Evolutionary conservation across 2,329 filamentous ascomycete species (phyloP), one percentile per base, ranked within the genome.

Genomic region (Nothopassalora personata): DNA sequence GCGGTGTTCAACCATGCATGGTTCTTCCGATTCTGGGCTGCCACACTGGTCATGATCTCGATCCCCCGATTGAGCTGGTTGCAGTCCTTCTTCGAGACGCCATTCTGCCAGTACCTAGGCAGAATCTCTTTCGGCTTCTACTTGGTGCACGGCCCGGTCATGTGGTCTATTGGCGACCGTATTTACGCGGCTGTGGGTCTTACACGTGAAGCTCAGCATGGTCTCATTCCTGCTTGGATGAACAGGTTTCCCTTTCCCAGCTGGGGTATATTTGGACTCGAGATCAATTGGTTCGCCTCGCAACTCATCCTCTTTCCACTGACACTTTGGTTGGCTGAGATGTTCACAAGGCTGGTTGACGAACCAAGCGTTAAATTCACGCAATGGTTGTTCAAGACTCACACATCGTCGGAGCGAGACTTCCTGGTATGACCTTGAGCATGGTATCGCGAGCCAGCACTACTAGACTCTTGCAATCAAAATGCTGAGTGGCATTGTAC

Each of bases 101-200:
- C 74, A 13, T 80, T 85, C 64, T 82, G 80, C 64, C 84, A 86
- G 66, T 86, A 85, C 60, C 76, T 88, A 3, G 85, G 85, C 0
- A 79, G 80, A 47, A 77, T 87, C 54, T 86, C 83, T 0, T 88
- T 81, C 66, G 76, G 80, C 0, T 72, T 88, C 4, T 88, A 88
- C 70, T 74, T 88, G 5, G 77, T 87, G 5, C 86, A 88, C 62
- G 85, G 85, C 0, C 85, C 85, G 0, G 69, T 88, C 1, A 72
- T 88, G 0, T 81, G 83, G 64, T 77, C 78, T 1, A 65, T 80
- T 18, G 82, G 82, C 10, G 84, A 83, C 64, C 73, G 77, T 34
- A 45, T 89, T 1, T 77, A 79, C 59, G 76, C 83, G 66, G 75
- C 75, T 34, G 76, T 77, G 72, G 79, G 75, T 72, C 4, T 53